A percentile compares a stretch with the other conserved stretches of the same genome.
Conservation (phyloP, 805 yeast species). For the Aciculoconidium aculeatum region DNA sequence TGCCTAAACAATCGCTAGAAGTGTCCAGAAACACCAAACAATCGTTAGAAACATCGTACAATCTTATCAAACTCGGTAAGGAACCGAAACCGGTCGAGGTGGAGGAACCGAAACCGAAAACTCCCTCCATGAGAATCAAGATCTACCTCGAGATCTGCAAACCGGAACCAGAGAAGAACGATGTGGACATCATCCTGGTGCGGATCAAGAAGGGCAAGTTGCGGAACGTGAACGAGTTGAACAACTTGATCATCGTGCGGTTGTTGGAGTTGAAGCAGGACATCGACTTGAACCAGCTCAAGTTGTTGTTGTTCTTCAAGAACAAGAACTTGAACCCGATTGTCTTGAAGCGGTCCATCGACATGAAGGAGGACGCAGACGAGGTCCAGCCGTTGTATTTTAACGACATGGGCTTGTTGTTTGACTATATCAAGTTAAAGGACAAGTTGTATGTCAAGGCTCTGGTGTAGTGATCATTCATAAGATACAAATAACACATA, state of each 20-base stretch:
- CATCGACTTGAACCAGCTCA: slow-evolving; percentile 10
- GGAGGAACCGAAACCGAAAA: background rate
- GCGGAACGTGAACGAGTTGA: slow-evolving; percentile 12
- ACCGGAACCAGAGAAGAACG: slow-evolving; percentile 1
- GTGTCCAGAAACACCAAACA: too few relatives aligned
- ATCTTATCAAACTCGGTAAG: slow-evolving; percentile 3
- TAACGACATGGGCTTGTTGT: slow-evolving; percentile 11
- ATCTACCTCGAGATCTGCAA: slow-evolving; percentile 6
- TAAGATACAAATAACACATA: background rate
- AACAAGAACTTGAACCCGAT: slow-evolving; percentile 14
- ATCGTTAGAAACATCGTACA: slow-evolving; percentile 5
- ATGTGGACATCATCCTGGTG: slow-evolving; percentile 6
- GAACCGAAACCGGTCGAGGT: slow-evolving; percentile 1
- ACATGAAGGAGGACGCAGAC: slow-evolving; percentile 3
- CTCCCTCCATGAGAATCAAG: slow-evolving; percentile 5
- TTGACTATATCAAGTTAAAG: slow-evolving; percentile 19
- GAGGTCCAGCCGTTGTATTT: slow-evolving; percentile 3
- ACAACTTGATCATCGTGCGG: slow-evolving; percentile 12
- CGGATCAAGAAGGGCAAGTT: slow-evolving; percentile 13
- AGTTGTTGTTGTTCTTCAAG: slow-evolving; percentile 14
- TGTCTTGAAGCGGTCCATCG: slow-evolving; percentile 10
- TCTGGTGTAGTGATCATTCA: slow-evolving; percentile 1
- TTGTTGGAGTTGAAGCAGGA: slow-evolving; percentile 12
- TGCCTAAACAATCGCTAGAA: too few relatives aligned
- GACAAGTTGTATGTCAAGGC: slow-evolving; percentile 19